These are phyloP conservation scores for Auriscalpium orientale DNA, from an alignment of 768 basidiomycete species.

Conservation along the genomic window DNA sequence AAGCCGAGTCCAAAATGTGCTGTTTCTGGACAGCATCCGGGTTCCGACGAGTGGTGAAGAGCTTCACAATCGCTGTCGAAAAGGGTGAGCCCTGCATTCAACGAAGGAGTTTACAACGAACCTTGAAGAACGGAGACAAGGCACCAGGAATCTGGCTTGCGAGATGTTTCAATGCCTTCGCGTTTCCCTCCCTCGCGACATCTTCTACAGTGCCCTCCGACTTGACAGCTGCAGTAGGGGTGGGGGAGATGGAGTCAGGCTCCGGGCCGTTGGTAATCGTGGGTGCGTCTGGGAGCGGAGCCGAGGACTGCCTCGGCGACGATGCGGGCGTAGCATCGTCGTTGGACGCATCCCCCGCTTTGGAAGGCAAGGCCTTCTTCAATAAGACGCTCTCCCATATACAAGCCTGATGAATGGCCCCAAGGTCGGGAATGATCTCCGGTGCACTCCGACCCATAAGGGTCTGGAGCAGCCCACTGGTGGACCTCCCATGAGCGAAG, in stretches of 20 bases:
- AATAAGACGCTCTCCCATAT: constrained; percentile 85
- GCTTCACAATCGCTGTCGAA: constrained; percentile 70
- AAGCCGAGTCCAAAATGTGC: constrained; percentile 65
- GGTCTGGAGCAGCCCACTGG: constrained; percentile 66
- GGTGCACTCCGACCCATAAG: constrained; percentile 58
- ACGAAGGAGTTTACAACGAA: constrained; percentile 21
- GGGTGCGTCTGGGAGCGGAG: constrained; percentile 25
- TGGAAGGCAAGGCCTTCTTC: constrained; percentile 44
- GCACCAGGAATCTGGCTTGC: constrained; percentile 70
- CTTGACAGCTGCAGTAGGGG: constrained; percentile 17
- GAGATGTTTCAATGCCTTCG: constrained; percentile 70
- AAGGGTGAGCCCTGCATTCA: not conserved
- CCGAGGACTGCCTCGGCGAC: constrained; percentile 36
- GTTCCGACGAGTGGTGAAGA: constrained; percentile 77
- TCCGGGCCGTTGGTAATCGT: constrained; percentile 17
- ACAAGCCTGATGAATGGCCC: constrained; percentile 70
- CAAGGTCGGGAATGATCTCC: constrained; percentile 64
- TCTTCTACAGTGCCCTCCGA: constrained; percentile 27
- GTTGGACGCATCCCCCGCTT: constrained; percentile 28
- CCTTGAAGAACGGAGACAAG: constrained; percentile 84
- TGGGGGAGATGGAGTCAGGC: constrained; percentile 5
- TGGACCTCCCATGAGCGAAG: constrained; percentile 72
- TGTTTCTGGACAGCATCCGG: constrained; percentile 69
- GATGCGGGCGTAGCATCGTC: constrained; percentile 38
- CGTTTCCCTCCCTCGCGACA: constrained; percentile 55